Evolutionary conservation across 208 protist species (phyloP), one percentile per base, ranked within the genome.

Genomic region (Eutreptiella sp.): DNA sequence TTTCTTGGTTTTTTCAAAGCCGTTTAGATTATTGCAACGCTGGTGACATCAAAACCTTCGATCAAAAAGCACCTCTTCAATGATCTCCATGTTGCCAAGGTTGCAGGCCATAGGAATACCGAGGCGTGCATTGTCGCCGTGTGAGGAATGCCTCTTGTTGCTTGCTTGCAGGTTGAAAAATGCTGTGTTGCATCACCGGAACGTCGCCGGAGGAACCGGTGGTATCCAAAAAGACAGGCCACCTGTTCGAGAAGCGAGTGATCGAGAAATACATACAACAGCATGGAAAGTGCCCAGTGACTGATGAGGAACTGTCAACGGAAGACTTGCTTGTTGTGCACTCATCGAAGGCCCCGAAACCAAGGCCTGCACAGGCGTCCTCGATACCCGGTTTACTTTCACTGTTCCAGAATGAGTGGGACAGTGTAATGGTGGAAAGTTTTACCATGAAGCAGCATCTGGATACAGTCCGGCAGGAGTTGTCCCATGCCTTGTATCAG

Each of bases 351-450:
- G 11, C 26, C 4, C 1, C 34, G 24, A 28, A 52, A 1, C 29
- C 34, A 28, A 33, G 33, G 28, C 38, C 52, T 7, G 46, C 38
- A 59, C 46, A 42, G 34, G 27, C 21, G 5, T 48, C 16, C 28
- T 64, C 7, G 62, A 80, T 99, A 26, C 95, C 96, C 4, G 69
- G 70, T 1, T 65, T 99, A 47, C 70, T 99, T 29, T 63, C 82
- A 41, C 76, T 86, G 5, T 86, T 99, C 24, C 96, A 98, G 72
- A 83, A 83, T 19, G 95, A 99, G 79, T 99, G 96, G 95, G 96
- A 99, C 63, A 81, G 89, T 2, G 38, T 93, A n/a, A 96, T 98
- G 82, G 73, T 99, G 33, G 97, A 99, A 79, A 92, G 93, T 54
- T 97, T 94, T 72, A 70, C 73, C 28, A 72, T 99, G 38, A 93